Conservation (phyloP, 225 moss, liverwort and hornwort species). For the Physcomitrellopsis africana region DNA sequence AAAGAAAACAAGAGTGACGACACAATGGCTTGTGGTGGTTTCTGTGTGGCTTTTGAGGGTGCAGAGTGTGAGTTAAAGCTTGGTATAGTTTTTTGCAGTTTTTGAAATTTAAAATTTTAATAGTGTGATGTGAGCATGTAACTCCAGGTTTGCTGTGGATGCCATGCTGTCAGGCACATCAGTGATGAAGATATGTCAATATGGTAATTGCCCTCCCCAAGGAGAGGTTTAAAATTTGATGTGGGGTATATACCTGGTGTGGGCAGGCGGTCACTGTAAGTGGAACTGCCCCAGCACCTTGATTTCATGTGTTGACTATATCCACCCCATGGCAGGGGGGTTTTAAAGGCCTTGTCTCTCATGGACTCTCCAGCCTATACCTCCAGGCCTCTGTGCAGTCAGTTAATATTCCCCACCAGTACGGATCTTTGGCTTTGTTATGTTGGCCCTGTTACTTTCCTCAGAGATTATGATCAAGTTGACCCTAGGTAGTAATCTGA, state of each 20-base stretch:
- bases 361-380: background rate
- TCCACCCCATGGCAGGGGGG: background rate
- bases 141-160: constrained; percentile 66
- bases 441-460: constrained; percentile 25
- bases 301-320: constrained; percentile 31
- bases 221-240: no score
- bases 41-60: no score
- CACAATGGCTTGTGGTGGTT: no score
- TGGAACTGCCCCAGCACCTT: background rate
- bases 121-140: no score
- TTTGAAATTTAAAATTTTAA: no score
- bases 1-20: no score
- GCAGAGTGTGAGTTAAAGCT: no score
- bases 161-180: constrained; percentile 54
- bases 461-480: background rate
- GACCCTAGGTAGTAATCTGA: background rate
- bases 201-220: constrained; percentile 40
- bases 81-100: no score
- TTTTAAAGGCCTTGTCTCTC: background rate
- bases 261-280: background rate
- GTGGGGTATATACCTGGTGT: no score
- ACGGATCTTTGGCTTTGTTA: constrained; percentile 10
- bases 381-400: background rate
- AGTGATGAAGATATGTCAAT: constrained; percentile 68
- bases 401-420: constrained; percentile 16